Percentiles rank a stretch among this genome's conserved stretches.
These are phyloP conservation scores for Spirogloea muscicola DNA, from an alignment of 139 green algal species.

Conservation along the genomic window DNA sequence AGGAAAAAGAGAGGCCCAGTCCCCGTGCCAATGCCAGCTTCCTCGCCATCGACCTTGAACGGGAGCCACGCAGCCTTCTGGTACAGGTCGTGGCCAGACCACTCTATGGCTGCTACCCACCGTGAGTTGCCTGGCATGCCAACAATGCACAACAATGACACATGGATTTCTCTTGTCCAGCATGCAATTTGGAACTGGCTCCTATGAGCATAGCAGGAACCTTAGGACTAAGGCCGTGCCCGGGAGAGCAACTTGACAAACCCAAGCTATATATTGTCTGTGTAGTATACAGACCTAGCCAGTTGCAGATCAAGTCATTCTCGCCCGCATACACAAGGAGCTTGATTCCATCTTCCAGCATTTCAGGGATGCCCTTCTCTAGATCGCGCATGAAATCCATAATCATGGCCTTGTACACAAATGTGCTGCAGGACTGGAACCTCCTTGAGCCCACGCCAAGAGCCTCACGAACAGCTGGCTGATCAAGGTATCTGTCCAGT, in stretches of 20 bases:
- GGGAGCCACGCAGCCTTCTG: background rate
- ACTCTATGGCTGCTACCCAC: conserved; percentile 50
- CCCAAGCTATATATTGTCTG: no score
- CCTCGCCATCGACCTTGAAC: conserved; percentile 19
- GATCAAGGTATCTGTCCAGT: conserved; percentile 41
- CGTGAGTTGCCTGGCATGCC: conserved; percentile 49
- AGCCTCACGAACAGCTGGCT: conserved; percentile 9
- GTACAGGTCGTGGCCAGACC: conserved; percentile 41
- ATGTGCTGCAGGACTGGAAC: conserved; percentile 23
- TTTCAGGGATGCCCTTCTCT: conserved; percentile 42
- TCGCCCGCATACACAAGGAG: conserved; percentile 57
- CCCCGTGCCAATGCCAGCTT: conserved; percentile 1
- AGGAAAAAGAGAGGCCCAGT: conserved; percentile 7
- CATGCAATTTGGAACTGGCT: no score
- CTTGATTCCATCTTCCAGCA: conserved; percentile 48
- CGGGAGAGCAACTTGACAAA: no score
- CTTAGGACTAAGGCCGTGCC: no score
- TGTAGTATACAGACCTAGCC: no score
- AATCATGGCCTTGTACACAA: conserved; percentile 47
- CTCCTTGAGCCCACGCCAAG: conserved; percentile 43
- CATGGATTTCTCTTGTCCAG: no score
- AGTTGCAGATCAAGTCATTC: conserved; percentile 60
- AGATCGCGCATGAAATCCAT: conserved; percentile 54
- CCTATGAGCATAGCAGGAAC: no score
- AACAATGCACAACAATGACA: no score